Percentiles rank a stretch among this genome's conserved stretches.
These are phyloP conservation scores for Dothiorella sarmentorum DNA, from an alignment of 2,329 filamentous ascomycete genomes.

Conservation along the genomic window DNA sequence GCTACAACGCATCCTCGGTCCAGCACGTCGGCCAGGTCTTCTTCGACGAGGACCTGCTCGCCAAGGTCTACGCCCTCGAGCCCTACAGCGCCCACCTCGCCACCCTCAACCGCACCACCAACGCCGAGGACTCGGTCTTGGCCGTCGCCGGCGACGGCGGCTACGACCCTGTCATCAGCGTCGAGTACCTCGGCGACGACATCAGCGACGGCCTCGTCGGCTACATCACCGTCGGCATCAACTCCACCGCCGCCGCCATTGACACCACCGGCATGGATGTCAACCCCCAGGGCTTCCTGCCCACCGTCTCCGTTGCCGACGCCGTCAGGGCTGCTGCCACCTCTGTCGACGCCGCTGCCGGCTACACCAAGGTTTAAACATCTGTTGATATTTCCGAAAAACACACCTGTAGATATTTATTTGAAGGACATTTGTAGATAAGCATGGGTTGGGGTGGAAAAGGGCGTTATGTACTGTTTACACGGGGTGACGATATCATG, in stretches of 20 bases:
- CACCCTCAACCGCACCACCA: slow-evolving; percentile 44
- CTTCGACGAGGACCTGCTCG: slow-evolving; percentile 59
- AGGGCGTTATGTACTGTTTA: neutral
- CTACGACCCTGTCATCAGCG: slow-evolving; percentile 56
- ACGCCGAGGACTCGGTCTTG: slow-evolving; percentile 51
- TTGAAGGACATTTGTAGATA: neutral
- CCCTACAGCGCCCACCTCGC: slow-evolving; percentile 43
- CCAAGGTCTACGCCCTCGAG: slow-evolving; percentile 45
- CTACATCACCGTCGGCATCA: slow-evolving; percentile 25
- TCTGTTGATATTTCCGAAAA: neutral
- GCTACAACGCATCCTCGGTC: slow-evolving; percentile 45
- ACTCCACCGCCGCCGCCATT: neutral
- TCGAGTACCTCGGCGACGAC: slow-evolving; percentile 54
- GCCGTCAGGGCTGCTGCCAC: neutral
- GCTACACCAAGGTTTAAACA: neutral
- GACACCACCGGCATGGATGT: neutral
- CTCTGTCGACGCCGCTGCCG: neutral
- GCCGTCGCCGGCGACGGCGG: slow-evolving; percentile 43
- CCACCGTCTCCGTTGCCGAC: neutral
- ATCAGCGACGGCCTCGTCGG: slow-evolving; percentile 32
- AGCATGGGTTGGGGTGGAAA: neutral
- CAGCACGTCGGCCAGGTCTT: slow-evolving; percentile 62
- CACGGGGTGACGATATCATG: neutral
- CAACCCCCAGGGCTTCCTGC: slow-evolving; percentile 1
- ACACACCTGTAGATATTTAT: no score